Evolutionary conservation across 2,329 filamentous ascomycete species (phyloP), one percentile per base, ranked within the genome.

Genomic region (Dothiorella sarmentorum): DNA sequence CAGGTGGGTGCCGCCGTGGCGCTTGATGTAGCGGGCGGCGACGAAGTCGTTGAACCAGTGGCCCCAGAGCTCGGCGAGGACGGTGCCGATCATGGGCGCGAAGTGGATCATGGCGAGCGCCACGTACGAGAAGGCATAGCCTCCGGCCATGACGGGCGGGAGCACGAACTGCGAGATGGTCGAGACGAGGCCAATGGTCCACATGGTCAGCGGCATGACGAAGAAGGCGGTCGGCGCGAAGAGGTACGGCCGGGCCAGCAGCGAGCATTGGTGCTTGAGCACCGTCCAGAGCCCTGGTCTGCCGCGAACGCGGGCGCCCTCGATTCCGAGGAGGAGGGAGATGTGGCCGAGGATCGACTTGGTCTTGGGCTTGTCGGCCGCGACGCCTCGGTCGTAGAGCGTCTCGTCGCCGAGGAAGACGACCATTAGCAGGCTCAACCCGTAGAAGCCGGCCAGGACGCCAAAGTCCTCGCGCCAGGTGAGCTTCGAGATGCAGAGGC

Each of bases 1-100:
- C 31, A 65, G 60, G 35, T 65, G 65, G 17, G 51, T 55, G 31
- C 70, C 70, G 10, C 65, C 58, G 53, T 73, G 69, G 27, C 64
- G 68, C 7, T 61, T 59, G 27, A 73, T 66, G 55, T 73, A 71
- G 44, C 68, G 65, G 24, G 63, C 61, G 17, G 64, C 66, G 40
- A 73, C 65, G 53, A 65, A 72, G 60, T 73, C 70, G 60, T 73
- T 73, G 64, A 73, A 72, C 63, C 67, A 73, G 56, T 73, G 68
- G 43, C 71, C 71, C 62, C 68, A 72, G 31, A 65, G 29, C 59
- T 72, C 69, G 17, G 69, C 70, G 17, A 71, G 37, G 7, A 66
- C 24, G 37, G 70, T 71, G 7, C 69, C 71, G 27, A 73, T 65
- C 42, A 73, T 69, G 3, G 71, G 71, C 1, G 71, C 69, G 38